These are phyloP conservation scores for Zygosaccharomyces bailii DNA, from an alignment of 805 yeast species.

Conservation along the genomic window DNA sequence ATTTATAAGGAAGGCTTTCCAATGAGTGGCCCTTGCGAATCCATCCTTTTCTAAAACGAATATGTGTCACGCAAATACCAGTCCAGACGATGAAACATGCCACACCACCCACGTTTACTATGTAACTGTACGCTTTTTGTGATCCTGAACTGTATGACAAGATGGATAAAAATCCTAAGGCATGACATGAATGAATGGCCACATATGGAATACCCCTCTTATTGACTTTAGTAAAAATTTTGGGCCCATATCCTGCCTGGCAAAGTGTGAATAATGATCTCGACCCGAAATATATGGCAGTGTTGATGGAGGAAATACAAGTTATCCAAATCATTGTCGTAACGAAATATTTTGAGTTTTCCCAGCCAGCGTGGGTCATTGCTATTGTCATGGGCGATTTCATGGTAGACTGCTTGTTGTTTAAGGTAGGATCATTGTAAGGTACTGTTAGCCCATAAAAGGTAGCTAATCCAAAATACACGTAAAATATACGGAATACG, in stretches of 20 bases:
- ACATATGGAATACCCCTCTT: conserved; percentile 62
- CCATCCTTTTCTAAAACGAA: conserved; percentile 47
- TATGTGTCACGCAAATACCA: conserved; percentile 50
- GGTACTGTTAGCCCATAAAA: conserved; percentile 60
- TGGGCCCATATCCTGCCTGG: conserved; percentile 57
- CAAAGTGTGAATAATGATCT: conserved; percentile 65
- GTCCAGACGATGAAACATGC: conserved; percentile 71
- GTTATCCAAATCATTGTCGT: conserved; percentile 54
- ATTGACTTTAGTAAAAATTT: conserved; percentile 48
- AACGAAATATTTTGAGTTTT: conserved; percentile 48
- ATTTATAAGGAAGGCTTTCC: conserved; percentile 6
- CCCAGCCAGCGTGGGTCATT: conserved; percentile 50
- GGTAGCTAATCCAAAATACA: conserved; percentile 53
- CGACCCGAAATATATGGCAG: conserved; percentile 66
- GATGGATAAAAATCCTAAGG: conserved; percentile 53
- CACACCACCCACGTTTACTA: conserved; percentile 62
- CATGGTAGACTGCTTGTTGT: conserved; percentile 39
- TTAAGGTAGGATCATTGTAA: conserved; percentile 47
- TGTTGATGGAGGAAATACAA: conserved; percentile 65
- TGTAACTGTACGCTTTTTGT: conserved; percentile 49
- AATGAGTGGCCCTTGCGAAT: conserved; percentile 4
- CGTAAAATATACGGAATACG: conserved; percentile 50
- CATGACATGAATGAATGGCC: conserved; percentile 53
- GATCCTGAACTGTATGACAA: conserved; percentile 33
- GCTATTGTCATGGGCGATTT: conserved; percentile 50